phyloP scores from a whole-genome alignment of 768 basidiomycete species.

The Hirschioporus abietinus region DNA sequence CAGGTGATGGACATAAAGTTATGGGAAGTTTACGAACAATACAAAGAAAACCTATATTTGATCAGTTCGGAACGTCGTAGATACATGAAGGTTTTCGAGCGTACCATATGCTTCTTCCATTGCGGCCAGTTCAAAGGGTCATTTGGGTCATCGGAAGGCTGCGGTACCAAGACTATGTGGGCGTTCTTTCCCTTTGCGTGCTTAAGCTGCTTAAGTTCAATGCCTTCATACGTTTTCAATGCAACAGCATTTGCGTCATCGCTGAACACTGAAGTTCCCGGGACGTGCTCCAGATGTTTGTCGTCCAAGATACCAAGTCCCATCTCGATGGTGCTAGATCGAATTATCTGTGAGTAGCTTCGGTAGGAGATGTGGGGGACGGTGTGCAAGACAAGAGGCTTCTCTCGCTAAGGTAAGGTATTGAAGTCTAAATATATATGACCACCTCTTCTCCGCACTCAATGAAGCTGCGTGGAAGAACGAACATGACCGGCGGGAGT shows the following conservation, averaged over 20 bases:
- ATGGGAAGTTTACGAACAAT: neutral
- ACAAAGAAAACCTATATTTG: neutral
- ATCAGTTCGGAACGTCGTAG: neutral
- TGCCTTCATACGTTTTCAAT: constrained; percentile 8
- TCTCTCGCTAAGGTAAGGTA: neutral
- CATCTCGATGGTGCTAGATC: constrained; percentile 3
- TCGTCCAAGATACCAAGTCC: constrained; percentile 15
- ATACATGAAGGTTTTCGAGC: neutral
- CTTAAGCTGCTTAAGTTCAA: constrained; percentile 13
- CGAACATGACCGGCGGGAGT: neutral
- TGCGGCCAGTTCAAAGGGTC: constrained; percentile 22
- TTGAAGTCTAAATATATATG: neutral
- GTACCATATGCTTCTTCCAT: constrained; percentile 18
- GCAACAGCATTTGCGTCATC: constrained; percentile 17
- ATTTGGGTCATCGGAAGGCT: constrained; percentile 21
- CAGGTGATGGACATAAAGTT: neutral
- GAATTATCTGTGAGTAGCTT: neutral
- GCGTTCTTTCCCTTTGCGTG: constrained; percentile 17
- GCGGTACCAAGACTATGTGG: constrained; percentile 18
- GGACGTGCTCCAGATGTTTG: constrained; percentile 10
- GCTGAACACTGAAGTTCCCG: constrained; percentile 9
- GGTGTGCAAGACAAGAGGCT: neutral
- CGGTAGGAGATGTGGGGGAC: neutral
- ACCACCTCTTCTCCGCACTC: neutral
- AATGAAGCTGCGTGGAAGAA: neutral